Conservation (phyloP, 1,139 yeast genomes). For the Saccharomyces hybrid region DNA sequence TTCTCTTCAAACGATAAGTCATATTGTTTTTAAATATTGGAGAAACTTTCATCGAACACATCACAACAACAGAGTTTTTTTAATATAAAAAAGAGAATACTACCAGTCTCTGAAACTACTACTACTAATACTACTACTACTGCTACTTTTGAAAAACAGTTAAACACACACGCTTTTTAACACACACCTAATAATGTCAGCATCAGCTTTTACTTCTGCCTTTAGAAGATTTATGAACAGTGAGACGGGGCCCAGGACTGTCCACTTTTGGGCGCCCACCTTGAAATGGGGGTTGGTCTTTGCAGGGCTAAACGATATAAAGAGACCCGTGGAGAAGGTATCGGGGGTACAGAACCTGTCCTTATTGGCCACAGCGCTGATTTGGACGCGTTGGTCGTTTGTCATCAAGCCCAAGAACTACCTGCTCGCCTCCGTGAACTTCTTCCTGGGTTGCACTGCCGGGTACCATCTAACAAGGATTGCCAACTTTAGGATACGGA, state of each 20-base stretch:
- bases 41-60: background rate
- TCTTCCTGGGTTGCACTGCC: slow-evolving; percentile 87
- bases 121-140: no score
- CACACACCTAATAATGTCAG: slow-evolving; percentile 31
- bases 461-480: slow-evolving; percentile 75
- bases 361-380: slow-evolving; percentile 80
- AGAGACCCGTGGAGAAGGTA: slow-evolving; percentile 84
- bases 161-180: background rate
- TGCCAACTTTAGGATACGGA: slow-evolving; percentile 48
- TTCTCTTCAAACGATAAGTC: background rate
- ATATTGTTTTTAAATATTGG: background rate
- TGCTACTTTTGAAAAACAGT: background rate
- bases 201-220: slow-evolving; percentile 35
- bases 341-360: slow-evolving; percentile 89
- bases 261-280: slow-evolving; percentile 73
- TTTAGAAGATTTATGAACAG: slow-evolving; percentile 69
- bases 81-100: background rate
- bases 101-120: background rate
- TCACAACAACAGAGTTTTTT: background rate
- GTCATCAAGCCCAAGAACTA: slow-evolving; percentile 85
- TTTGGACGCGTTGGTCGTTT: slow-evolving; percentile 98
- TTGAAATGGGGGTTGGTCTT: slow-evolving; percentile 76
- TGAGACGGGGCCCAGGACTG: slow-evolving; percentile 90
- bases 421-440: slow-evolving; percentile 85
- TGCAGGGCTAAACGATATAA: slow-evolving; percentile 81